Base-by-base conservation (phyloP, 2,329 filamentous ascomycete species). In the Ceratocystis cubensis region DNA sequence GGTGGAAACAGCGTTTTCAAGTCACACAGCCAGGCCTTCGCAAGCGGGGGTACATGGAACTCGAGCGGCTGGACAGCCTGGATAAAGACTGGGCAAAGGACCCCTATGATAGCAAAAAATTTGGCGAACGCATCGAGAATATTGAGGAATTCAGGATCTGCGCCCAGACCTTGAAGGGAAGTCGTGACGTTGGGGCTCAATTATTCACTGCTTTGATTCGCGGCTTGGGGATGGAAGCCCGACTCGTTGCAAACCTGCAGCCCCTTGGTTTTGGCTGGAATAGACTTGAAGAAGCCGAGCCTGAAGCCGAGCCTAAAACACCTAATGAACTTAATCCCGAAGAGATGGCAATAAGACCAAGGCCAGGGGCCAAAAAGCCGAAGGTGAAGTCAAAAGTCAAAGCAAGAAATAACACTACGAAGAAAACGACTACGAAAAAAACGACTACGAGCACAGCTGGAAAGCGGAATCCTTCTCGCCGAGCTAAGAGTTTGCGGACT, bases 221-320 rank as follows among this genome's bases (percentile, higher is more conserved):
- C 70, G 91, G 86, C 0, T 73, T 97, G 10, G 89, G 89, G 0
- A 78, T 97, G 1, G 91, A 96, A 72, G 84, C 90, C 10, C 83
- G 93, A 37, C 82, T 97, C 79, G 85, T 97, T 2, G 86, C 87
- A 8, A 96, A 85, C 72, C 74, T 99, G 50, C 94, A 97, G 73
- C 88, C 91, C 0, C 77, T 90, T 25, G 94, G 94, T 0, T 96
- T 95, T 74, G 91, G 91, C 1, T 97, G 91, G 86, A 95, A 85
- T 69, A 95, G 93, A 74, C 76, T 82, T 10, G 94, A 99, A 75
- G 89, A 94, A 64, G 89, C 88, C 4, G 83, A 84, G 13, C 72
- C 75, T 1, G 89, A 94, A 64, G 89, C 28, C 0, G 28, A 28
- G 8, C 61, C 22, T 5, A 25, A 20, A 7, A 8, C 44, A 46